These are phyloP conservation scores for Geum urbanum DNA, from an alignment of 306 rosid genomes.

Conservation along the genomic window DNA sequence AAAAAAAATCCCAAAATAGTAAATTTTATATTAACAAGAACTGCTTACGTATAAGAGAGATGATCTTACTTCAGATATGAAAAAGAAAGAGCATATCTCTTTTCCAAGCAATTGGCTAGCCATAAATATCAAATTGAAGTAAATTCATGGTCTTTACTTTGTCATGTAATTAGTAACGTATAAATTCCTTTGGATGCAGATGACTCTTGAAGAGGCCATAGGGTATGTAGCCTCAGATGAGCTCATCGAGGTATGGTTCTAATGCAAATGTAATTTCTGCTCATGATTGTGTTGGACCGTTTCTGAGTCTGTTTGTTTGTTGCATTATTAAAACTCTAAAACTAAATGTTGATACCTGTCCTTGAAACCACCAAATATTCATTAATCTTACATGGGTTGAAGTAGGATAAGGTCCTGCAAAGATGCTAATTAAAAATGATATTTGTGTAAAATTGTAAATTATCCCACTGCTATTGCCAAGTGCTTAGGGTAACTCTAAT, in stretches of 20 bases:
- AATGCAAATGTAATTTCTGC: background rate
- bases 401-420: background rate
- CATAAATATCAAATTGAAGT: background rate
- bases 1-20: no score
- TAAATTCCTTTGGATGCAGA: conserved; percentile 52
- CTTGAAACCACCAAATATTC: background rate
- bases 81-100: background rate
- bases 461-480: background rate
- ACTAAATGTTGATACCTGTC: background rate
- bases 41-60: background rate
- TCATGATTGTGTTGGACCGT: background rate
- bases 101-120: background rate
- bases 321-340: background rate
- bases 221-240: conserved; percentile 96
- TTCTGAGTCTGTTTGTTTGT: background rate
- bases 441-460: background rate
- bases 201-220: conserved; percentile 95
- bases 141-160: background rate
- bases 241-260: conserved; percentile 75
- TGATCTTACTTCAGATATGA: background rate
- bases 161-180: conserved; percentile 18
- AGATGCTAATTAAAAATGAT: background rate
- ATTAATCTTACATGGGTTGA: background rate
- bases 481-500: background rate
- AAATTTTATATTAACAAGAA: no score